phyloP scores from a whole-genome alignment of 2,329 filamentous ascomycete genomes.

The Rhexocercosporidium sp. region DNA sequence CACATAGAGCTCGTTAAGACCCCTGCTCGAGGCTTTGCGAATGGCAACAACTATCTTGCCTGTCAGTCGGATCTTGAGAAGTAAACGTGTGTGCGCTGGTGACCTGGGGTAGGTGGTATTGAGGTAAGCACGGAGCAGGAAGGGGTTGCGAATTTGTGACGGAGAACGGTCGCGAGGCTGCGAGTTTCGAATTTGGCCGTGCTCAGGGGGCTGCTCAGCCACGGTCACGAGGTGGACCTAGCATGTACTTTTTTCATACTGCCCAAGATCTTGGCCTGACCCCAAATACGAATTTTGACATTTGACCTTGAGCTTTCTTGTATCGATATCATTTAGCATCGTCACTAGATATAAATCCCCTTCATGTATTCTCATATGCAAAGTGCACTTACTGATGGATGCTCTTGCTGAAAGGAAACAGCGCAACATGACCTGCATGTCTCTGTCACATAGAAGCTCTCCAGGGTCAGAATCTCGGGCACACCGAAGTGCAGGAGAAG shows the following conservation, averaged over 20 bases:
- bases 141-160: not conserved
- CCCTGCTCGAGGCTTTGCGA: not conserved
- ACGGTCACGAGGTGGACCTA: not conserved
- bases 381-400: not conserved
- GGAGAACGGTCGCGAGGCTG: not conserved
- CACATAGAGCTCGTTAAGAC: too few species aligned
- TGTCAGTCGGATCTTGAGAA: not conserved
- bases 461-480: not conserved
- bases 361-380: too few species aligned
- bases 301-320: too few species aligned
- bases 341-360: too few species aligned
- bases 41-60: not conserved
- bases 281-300: too few species aligned
- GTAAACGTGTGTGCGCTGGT: not conserved
- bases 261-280: too few species aligned
- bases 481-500: not conserved
- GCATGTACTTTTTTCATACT: not conserved
- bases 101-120: not conserved
- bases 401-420: not conserved
- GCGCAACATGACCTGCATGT: not conserved
- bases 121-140: not conserved
- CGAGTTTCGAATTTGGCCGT: not conserved
- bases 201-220: not conserved
- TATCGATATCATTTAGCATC: too few species aligned
- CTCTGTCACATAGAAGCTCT: not conserved